Base-by-base conservation (phyloP, 495 filamentous ascomycete species). In the Rhypophila decipiens region DNA sequence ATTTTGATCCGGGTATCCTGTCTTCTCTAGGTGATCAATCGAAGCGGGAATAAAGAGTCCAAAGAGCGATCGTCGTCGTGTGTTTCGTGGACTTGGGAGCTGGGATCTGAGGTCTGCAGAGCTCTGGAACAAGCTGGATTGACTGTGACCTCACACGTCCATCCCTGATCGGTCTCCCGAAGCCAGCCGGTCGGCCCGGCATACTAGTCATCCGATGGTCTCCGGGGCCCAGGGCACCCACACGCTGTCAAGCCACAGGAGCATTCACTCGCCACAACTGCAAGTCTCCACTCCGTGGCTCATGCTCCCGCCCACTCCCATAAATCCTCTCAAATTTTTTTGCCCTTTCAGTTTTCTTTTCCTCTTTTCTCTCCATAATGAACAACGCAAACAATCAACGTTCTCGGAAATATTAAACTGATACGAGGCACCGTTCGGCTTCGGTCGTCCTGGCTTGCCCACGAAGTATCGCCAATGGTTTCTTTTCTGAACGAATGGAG, bases 301-400 rank as follows among this genome's bases (percentile, higher is more conserved):
- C n/a, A n/a, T n/a, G n/a, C n/a, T n/a, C n/a, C n/a, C n/a, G n/a
- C n/a, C n/a, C n/a, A n/a, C n/a, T n/a, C n/a, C n/a, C n/a, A 42
- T 39, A 57, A 55, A 59, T 12, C n/a, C 15, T 41, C 31, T 39
- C 15, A 13, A 39, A 51, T 48, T 39, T 51, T 52, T 54, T 51
- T 22, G 27, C 31, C 36, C 35, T 53, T 58, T 65, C 55, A 43
- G 39, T 48, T 49, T 59, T 65, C 53, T 51, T 47, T 51, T 47
- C 58, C 63, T 56, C 64, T 55, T 65, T 69, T 58, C 63, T 56
- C 59, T 67, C 66, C 27, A 31, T 13, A 31, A 31, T 66, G 64
- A 73, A 77, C 73, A 77, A 76, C 72, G 73, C 74, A 74, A 69
- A 70, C 52, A 55, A 52, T 51, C 55, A 75, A n/a, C 72, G 67